Base-by-base conservation (phyloP, 176 grass and related monocot genomes). In the Eragrostis nindensis region DNA sequence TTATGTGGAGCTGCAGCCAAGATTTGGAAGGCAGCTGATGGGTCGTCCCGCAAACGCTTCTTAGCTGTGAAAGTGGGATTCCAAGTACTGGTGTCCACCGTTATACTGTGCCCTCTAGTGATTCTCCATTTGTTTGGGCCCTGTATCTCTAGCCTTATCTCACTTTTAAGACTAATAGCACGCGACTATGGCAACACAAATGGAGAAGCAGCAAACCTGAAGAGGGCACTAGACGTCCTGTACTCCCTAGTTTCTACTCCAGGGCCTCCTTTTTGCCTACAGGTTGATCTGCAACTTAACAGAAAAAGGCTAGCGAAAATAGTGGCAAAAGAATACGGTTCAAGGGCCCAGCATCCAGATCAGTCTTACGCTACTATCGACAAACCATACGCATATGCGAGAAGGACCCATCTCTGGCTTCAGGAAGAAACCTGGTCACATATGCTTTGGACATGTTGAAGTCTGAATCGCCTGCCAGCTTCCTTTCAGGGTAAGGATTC, bases 361-460 rank as follows among this genome's bases (percentile, higher is more conserved):
- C 40, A 42, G 40, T 42, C 7, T 42, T 42, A 5, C 3, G 40
- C 40, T 42, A 42, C 40, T 42, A 42, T 42, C 40, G 40, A 42
- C 5, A 42, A 42, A 42, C 40, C 40, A 42, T 15, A 49, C 7
- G 12, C 5, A 19, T 10, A 12, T 82, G 68, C 8, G 21, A 22
- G 41, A 62, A 72, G 54, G 68, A 82, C 12, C 79, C 79, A 24
- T 47, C 79, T 7, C 62, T 36, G 0, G 43, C 27, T 9, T 40
- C 9, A 17, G 55, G 27, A 38, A 72, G 57, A 26, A 69, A 71
- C 4, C 11, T 72, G 13, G 2, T 82, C 3, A 72, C 69, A 1
- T 72, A 50, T 30, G 69, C 24, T 8, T 2, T 52, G 1, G 26
- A 17, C 14, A 4, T 50, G 46, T 6, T 72, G 19, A 11, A 55